Evolutionary conservation across 2,329 filamentous ascomycete genomes (phyloP), one percentile per base, ranked within the genome.

Genomic region (Colletotrichum melonis): DNA sequence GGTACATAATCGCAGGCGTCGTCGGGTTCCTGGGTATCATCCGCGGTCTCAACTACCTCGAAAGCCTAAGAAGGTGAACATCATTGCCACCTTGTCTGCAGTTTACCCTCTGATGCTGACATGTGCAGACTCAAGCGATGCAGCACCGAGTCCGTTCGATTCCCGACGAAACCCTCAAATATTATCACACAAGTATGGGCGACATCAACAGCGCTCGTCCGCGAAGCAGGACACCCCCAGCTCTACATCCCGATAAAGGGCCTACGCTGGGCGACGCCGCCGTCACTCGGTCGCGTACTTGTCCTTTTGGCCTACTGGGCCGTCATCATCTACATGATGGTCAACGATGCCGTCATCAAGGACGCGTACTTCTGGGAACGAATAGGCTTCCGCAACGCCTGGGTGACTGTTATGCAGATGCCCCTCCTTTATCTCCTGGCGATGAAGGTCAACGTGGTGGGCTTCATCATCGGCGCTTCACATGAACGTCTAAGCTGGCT

Each of bases 401-500:
- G 92, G 91, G 86, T 92, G 30, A 88, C 89, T 11, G 83, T 92
- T 58, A 90, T 87, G 2, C 92, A 93, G 79, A 86, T 93, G 55
- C 91, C 91, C 0, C 83, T 93, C 24, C 83, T 93, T 11, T 92
- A 90, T 76, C 84, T 93, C 2, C 85, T 93, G 16, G 87, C 89
- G 30, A 88, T 88, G 75, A 91, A 92, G 78, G 85, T 87, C 74
- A 91, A 86, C 75, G 77, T 90, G 24, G 82, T 94, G n/a, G 91
- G 89, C 1, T 84, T 87, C 66, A 81, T 94, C 28, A 86, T 88
- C 4, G 92, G 92, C 12, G 86, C 88, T 11, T 91, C 91, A 73
- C 90, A 94, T 77, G 92, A 94, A 81, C 87, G 91, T 9, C 83
- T 94, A 71, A 94, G 93, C 79, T 94, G 92, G 92, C 81, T 94